Conservation (phyloP, 768 basidiomycete species). For the Hericium coralloides region DNA sequence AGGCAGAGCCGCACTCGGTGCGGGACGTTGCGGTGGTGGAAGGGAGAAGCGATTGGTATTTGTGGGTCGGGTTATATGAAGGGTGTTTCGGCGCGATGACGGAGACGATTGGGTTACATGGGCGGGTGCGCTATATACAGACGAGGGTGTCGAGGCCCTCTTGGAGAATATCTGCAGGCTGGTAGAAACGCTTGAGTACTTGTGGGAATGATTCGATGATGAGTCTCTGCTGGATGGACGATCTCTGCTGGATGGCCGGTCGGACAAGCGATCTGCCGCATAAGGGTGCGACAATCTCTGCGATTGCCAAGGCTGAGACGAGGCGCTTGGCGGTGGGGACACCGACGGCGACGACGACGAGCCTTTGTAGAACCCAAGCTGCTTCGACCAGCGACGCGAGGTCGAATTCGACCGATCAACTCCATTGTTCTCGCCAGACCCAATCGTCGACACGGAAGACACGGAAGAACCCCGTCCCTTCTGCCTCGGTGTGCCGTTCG, state of each 20-base stretch:
- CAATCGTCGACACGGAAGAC: slow-evolving; percentile 16
- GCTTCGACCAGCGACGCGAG: slow-evolving; percentile 23
- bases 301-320: slow-evolving; percentile 11
- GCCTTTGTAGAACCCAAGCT: slow-evolving; percentile 35
- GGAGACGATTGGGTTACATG: slow-evolving; percentile 20
- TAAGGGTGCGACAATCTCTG: slow-evolving; percentile 14
- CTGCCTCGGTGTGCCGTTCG: slow-evolving; percentile 5
- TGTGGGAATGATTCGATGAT: slow-evolving; percentile 20
- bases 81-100: slow-evolving; percentile 21
- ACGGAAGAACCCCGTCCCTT: slow-evolving; percentile 10
- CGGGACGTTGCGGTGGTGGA: slow-evolving; percentile 66
- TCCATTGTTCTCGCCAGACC: background rate
- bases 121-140: slow-evolving; percentile 23
- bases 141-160: slow-evolving; percentile 31
- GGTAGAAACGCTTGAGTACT: slow-evolving; percentile 8
- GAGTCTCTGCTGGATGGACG: slow-evolving; percentile 17
- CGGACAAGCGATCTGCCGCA: slow-evolving; percentile 5
- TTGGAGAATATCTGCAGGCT: slow-evolving; percentile 10
- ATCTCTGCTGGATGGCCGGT: slow-evolving; percentile 6
- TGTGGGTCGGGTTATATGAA: slow-evolving; percentile 15
- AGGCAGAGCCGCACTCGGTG: slow-evolving; percentile 61
- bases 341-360: slow-evolving; percentile 46
- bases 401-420: slow-evolving; percentile 1
- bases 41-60: slow-evolving; percentile 45
- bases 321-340: slow-evolving; percentile 40